Percentiles rank a stretch among this genome's conserved stretches.
Conservation (phyloP, 306 rosid species). For the Prunus armeniaca region DNA sequence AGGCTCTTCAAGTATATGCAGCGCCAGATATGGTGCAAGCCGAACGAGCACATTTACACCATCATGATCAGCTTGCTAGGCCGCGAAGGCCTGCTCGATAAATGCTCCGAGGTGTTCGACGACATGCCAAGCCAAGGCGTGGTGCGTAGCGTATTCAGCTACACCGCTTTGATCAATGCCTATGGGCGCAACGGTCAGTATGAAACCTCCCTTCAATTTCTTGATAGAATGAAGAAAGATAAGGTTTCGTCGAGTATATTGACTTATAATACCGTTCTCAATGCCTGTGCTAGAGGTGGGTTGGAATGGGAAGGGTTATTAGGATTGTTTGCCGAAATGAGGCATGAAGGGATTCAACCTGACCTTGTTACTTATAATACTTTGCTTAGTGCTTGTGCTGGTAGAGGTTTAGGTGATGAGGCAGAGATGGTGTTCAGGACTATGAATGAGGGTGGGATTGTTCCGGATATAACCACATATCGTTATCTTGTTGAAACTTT, state of each 20-base stretch:
- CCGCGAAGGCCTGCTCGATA: slow-evolving; percentile 81
- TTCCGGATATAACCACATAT: slow-evolving; percentile 78
- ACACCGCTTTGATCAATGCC: slow-evolving; percentile 90
- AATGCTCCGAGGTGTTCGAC: slow-evolving; percentile 80
- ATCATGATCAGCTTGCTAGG: slow-evolving; percentile 84
- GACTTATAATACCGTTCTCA: slow-evolving; percentile 85
- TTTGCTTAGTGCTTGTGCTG: slow-evolving; percentile 87
- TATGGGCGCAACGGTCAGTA: slow-evolving; percentile 87
- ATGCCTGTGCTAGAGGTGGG: slow-evolving; percentile 93
- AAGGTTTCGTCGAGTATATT: slow-evolving; percentile 70
- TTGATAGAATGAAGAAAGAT: slow-evolving; percentile 75
- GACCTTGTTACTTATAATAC: slow-evolving; percentile 85
- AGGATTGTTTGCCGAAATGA: slow-evolving; percentile 94
- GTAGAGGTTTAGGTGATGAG: slow-evolving; percentile 77
- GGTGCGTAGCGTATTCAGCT: slow-evolving; percentile 67
- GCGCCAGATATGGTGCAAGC: slow-evolving; percentile 98
- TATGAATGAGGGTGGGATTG: slow-evolving; percentile 88
- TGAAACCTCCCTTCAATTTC: slow-evolving; percentile 58
- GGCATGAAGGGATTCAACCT: slow-evolving; percentile 93
- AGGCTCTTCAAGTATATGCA: slow-evolving; percentile 92
- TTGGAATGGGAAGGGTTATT: slow-evolving; percentile 92
- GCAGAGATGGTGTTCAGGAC: slow-evolving; percentile 94
- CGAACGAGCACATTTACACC: slow-evolving; percentile 82
- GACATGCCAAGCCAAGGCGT: slow-evolving; percentile 92
- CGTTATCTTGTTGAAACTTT: slow-evolving; percentile 77